Conservation (phyloP, 2,329 filamentous ascomycete species). For the Colletotrichum zoysiae region DNA sequence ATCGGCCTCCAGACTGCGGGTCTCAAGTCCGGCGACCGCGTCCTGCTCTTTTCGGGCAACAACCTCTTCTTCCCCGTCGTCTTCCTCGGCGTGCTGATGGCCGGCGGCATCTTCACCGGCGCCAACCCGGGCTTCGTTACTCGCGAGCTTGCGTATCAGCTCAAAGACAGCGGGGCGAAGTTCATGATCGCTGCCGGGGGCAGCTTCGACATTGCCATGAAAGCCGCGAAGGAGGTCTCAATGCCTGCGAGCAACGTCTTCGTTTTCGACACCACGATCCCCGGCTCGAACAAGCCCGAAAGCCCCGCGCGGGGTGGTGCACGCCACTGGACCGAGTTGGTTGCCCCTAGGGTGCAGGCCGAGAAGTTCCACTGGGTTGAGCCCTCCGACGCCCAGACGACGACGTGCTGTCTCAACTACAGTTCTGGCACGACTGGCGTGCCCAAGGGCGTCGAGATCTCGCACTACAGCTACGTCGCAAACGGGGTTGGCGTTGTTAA, state of each 20-base stretch:
- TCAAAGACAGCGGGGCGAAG: conserved; percentile 76
- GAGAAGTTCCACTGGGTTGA: conserved; percentile 73
- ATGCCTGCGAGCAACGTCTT: conserved; percentile 70
- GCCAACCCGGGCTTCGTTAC: conserved; percentile 77
- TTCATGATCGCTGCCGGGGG: conserved; percentile 75
- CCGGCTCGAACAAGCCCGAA: conserved; percentile 42
- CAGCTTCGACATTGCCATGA: conserved; percentile 72
- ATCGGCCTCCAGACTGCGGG: conserved; percentile 74
- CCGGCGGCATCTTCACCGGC: conserved; percentile 82
- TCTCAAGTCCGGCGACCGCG: conserved; percentile 75
- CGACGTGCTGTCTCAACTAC: conserved; percentile 81
- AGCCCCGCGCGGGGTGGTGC: conserved; percentile 52
- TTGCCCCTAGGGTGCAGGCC: conserved; percentile 65
- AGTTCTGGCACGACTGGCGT: conserved; percentile 83
- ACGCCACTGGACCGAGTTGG: conserved; percentile 74
- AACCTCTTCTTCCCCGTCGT: conserved; percentile 78
- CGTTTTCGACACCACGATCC: conserved; percentile 71
- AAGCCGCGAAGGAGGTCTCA: conserved; percentile 71
- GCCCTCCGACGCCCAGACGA: conserved; percentile 61
- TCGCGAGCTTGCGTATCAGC: conserved; percentile 80
- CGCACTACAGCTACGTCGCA: conserved; percentile 81
- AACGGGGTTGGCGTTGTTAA: conserved; percentile 74
- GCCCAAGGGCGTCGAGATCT: conserved; percentile 86
- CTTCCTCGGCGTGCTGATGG: conserved; percentile 81
- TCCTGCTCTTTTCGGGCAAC: conserved; percentile 81